phyloP scores from a whole-genome alignment of 2,329 filamentous ascomycete genomes.

The Lasiodiplodia sp. region DNA sequence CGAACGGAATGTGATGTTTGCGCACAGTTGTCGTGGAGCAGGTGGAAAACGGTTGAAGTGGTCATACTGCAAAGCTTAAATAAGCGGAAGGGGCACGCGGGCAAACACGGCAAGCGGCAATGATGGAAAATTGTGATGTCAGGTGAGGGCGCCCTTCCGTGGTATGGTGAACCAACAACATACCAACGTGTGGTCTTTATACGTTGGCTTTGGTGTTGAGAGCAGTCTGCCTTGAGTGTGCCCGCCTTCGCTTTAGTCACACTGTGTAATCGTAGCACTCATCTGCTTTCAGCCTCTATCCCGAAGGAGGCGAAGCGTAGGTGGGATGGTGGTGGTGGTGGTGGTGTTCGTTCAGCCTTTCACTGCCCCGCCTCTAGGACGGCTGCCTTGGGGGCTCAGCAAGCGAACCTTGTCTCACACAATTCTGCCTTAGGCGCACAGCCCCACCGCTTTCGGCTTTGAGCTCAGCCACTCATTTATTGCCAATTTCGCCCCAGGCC shows the following conservation, averaged over 20 bases:
- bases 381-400: not conserved
- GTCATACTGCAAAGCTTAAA: constrained; percentile 19
- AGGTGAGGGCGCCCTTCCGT: not conserved
- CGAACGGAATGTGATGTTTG: not conserved
- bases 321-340: too few relatives aligned
- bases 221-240: not conserved
- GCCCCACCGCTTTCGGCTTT: not conserved
- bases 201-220: not conserved
- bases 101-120: constrained; percentile 12
- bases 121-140: not conserved
- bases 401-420: not conserved
- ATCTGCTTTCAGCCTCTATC: not conserved
- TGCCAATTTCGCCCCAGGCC: not conserved
- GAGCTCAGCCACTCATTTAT: not conserved
- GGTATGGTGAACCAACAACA: not conserved
- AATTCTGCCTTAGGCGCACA: not conserved
- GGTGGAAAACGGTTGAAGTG: not conserved
- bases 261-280: not conserved
- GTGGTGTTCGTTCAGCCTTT: too few relatives aligned
- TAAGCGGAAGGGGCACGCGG: constrained; percentile 6
- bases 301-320: not conserved
- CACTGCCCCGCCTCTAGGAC: too few relatives aligned
- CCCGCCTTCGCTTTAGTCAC: not conserved
- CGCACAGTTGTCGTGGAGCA: constrained; percentile 16
- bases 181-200: not conserved